Base-by-base conservation (phyloP, 1,139 yeast species). In the Maudiozyma humilis region DNA sequence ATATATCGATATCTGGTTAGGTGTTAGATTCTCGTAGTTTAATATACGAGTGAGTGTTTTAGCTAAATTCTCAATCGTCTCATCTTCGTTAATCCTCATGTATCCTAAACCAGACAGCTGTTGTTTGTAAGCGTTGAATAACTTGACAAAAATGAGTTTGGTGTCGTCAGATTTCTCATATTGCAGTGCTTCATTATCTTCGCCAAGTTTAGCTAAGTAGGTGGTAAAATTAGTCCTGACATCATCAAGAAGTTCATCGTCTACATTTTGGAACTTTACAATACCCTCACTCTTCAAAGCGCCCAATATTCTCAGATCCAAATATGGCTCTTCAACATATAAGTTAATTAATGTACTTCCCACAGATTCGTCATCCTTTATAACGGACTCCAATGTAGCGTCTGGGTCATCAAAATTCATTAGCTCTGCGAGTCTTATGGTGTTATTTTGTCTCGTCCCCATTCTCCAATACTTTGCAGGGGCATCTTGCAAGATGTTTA, bases 401-500 rank as follows among this genome's bases (percentile, higher is more conserved):
- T 67, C 66, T 3, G 64, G 68, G 1, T 60, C 51, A 1, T 19
- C 33, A 10, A 25, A 23, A 16, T 20, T 32, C 27, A 38, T 33
- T 18, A 73, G 75, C 4, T 68, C 57, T 48, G 79, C 82, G 1
- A 85, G 75, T 52, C 96, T 72, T 44, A 76, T 68, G 0, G 96
- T 85, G 49, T 75, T 77, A 60, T 87, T 87, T 53, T 82, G 78
- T 47, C 96, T 74, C 54, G 76, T 79, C 23, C 74, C 76, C 65
- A 86, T 71, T 13, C 75, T 66, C 77, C 93, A 76, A 49, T 85
- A 72, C 46, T 84, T 71, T 40, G 82, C 72, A 2, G 70, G 68
- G 27, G 58, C 49, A 10, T 54, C 47, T 32, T 58, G 54, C 0
- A 66, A 62, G 17, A 72, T 59, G 2, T 71, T 73, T 27, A 79